Conservation (phyloP, 768 basidiomycete species). For the Boletus subcaerulescens region DNA sequence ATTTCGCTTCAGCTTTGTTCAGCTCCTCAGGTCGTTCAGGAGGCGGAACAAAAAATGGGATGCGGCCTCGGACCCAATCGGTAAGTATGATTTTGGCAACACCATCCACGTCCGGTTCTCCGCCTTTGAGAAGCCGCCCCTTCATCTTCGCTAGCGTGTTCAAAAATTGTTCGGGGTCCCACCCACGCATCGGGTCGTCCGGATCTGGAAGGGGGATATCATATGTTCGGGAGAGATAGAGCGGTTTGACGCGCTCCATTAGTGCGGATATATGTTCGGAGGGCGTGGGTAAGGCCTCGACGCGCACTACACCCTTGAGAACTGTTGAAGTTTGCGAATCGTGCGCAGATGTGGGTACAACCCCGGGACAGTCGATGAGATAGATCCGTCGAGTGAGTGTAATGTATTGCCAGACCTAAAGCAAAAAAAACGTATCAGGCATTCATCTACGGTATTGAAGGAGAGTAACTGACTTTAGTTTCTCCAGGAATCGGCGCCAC, state of each 20-base stretch:
- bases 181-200: constrained; percentile 48
- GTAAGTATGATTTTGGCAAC: constrained; percentile 93
- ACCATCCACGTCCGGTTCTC: constrained; percentile 89
- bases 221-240: constrained; percentile 88
- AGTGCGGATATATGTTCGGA: constrained; percentile 89
- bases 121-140: constrained; percentile 88
- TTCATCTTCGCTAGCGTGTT: constrained; percentile 85
- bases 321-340: constrained; percentile 91
- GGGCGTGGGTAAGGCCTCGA: constrained; percentile 90
- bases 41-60: constrained; percentile 93
- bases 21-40: constrained; percentile 77
- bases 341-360: constrained; percentile 90
- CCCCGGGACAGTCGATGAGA: constrained; percentile 98
- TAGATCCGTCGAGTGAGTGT: constrained; percentile 94
- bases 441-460: not conserved
- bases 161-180: constrained; percentile 78
- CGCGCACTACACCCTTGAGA: constrained; percentile 94
- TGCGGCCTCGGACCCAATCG: constrained; percentile 96
- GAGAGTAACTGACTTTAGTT: constrained; percentile 62
- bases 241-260: constrained; percentile 86
- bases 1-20: constrained; percentile 54
- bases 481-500: constrained; percentile 98
- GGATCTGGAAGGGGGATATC: constrained; percentile 62
- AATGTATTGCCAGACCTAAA: constrained; percentile 96
- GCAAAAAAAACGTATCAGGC: not conserved